Conservation (phyloP, 306 rosid genomes). For the Acacia acuminata region DNA sequence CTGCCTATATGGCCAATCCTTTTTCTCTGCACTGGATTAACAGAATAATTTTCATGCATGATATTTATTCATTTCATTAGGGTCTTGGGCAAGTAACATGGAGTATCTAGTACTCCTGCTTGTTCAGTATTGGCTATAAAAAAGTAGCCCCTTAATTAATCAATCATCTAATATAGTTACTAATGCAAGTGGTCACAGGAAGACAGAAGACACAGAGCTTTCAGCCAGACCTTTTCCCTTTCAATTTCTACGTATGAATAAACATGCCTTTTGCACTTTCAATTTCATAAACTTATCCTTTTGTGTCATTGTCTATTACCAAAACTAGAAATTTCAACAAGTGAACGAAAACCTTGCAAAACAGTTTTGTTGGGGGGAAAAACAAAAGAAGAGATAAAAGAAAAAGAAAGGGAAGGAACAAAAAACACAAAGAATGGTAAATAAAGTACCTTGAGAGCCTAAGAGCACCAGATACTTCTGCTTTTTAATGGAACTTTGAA, state of each 20-base stretch:
- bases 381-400: neutral
- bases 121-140: neutral
- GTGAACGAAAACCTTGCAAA: neutral
- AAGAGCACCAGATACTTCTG: conserved; percentile 29
- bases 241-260: neutral
- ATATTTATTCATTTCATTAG: neutral
- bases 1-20: neutral
- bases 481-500: conserved; percentile 32
- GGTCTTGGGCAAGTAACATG: neutral
- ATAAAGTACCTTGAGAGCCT: neutral
- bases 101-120: neutral
- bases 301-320: conserved; percentile 1
- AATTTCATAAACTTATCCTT: neutral
- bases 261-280: neutral
- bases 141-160: neutral
- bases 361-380: neutral
- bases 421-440: conserved; percentile 11
- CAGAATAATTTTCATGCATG: conserved; percentile 3
- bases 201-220: conserved; percentile 5
- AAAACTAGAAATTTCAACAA: neutral
- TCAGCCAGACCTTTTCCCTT: neutral
- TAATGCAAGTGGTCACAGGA: conserved; percentile 19
- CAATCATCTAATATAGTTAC: neutral
- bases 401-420: neutral
- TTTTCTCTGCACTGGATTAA: neutral